Base-by-base conservation (phyloP, 129 eudicot genomes). In the Artemisia argyi region DNA sequence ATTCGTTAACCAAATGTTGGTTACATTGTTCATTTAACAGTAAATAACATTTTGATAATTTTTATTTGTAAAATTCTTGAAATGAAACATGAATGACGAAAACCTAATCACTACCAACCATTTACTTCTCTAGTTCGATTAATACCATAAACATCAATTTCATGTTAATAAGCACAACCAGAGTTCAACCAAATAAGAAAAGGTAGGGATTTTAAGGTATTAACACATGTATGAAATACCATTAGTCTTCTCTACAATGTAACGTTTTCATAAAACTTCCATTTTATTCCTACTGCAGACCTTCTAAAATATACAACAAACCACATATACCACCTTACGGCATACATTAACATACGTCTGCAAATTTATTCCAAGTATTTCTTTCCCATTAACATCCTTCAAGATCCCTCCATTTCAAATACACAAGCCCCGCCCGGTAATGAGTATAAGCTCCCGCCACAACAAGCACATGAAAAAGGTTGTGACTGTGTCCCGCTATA, bases 361-460 rank as follows among this genome's bases (percentile, higher is more conserved):
- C 74, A 58, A 46, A 51, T 51, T 78, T 78, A 78, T 78, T 78
- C 28, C 53, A n/a, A 52, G 5, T 15, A 55, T 48, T 28, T 11
- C 11, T 9, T 35, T 64, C 20, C 66, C 9, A 71, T 71, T 56
- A 89, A 72, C 98, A 93, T 35, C 98, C 98, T 73, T 89, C 92
- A 69, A 85, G 32, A 66, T 94, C 99, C 82, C 99, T 76, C 99
- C 99, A 95, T 79, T 80, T 78, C n/a, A 95, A 83, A 73, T 95
- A 95, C 66, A 95, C 85, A 28, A 91, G 58, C 51, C 99, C 97
- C 0, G 96, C 96, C 5, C 69, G 85, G 71, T 95, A 95, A 86
- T 95, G 99, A n/a, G 96, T 91, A 48, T 86, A 95, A 14, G 99
- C 99, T 46, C 99, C 99, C 0, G 97, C 99, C 70, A 95, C 99